phyloP scores from a whole-genome alignment of 2,329 filamentous ascomycete genomes.

The Arthroderma sp. region DNA sequence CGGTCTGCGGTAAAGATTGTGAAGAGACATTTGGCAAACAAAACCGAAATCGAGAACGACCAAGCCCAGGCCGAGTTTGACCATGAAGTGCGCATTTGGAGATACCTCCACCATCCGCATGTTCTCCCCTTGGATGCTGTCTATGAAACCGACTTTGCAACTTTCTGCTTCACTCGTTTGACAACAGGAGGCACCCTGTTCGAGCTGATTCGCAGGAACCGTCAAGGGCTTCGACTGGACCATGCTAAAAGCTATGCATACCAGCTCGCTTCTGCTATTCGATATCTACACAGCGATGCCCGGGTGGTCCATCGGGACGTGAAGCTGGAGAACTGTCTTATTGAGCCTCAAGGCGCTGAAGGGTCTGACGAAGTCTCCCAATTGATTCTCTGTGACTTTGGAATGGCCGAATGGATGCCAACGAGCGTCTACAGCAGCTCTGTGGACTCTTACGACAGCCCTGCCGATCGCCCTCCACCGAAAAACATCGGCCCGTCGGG shows the following conservation, averaged over 20 bases:
- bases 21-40: constrained; percentile 43
- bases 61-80: constrained; percentile 54
- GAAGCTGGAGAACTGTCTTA: constrained; percentile 55
- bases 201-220: constrained; percentile 45
- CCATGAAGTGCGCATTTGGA: constrained; percentile 55
- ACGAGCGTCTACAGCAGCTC: constrained; percentile 40
- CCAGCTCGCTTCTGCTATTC: constrained; percentile 50
- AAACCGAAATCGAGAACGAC: constrained; percentile 49
- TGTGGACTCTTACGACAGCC: constrained; percentile 36
- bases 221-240: constrained; percentile 37
- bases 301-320: constrained; percentile 54
- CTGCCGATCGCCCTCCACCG: constrained; percentile 34
- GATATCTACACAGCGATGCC: constrained; percentile 55
- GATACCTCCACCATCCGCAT: constrained; percentile 49
- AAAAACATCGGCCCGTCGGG: constrained; percentile 42
- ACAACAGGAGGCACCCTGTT: constrained; percentile 52
- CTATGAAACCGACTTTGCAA: constrained; percentile 55
- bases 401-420: constrained; percentile 54
- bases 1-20: constrained; percentile 53
- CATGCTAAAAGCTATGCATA: constrained; percentile 48
- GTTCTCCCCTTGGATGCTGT: constrained; percentile 50
- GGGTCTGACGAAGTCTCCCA: constrained; percentile 34
- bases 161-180: constrained; percentile 53
- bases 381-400: constrained; percentile 54
- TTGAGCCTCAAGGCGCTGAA: constrained; percentile 32